These are phyloP conservation scores for Fusarium abutilonis DNA, from an alignment of 2,329 filamentous ascomycete species.

Conservation along the genomic window DNA sequence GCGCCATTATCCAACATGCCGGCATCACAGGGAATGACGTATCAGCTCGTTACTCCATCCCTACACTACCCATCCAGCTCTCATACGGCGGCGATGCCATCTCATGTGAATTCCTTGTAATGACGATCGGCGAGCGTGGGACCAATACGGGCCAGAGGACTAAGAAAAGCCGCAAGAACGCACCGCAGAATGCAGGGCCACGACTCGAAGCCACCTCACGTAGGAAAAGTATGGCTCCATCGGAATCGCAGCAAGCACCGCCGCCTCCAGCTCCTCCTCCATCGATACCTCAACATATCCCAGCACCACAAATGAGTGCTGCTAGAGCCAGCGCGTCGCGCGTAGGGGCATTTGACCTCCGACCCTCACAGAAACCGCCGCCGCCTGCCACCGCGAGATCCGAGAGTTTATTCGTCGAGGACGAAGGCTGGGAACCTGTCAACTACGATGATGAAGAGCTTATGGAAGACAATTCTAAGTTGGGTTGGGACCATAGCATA, in stretches of 20 bases:
- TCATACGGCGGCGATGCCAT: slow-evolving; percentile 75
- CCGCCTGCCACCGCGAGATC: slow-evolving; percentile 68
- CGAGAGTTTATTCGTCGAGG: slow-evolving; percentile 79
- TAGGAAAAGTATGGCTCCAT: slow-evolving; percentile 55
- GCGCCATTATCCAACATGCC: slow-evolving; percentile 80
- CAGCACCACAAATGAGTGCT: slow-evolving; percentile 49
- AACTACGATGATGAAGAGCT: slow-evolving; percentile 65
- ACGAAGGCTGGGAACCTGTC: slow-evolving; percentile 79
- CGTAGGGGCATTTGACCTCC: slow-evolving; percentile 56
- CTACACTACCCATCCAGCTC: slow-evolving; percentile 76
- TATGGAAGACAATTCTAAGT: slow-evolving; percentile 71
- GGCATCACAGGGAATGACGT: slow-evolving; percentile 74
- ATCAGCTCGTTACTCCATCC: slow-evolving; percentile 74
- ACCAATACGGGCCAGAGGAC: slow-evolving; percentile 59
- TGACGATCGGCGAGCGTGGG: slow-evolving; percentile 78
- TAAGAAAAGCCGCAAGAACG: slow-evolving; percentile 57
- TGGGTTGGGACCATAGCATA: slow-evolving; percentile 79
- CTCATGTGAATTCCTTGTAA: slow-evolving; percentile 79
- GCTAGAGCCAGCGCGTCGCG: slow-evolving; percentile 50
- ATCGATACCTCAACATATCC: slow-evolving; percentile 46
- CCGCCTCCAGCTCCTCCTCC: slow-evolving; percentile 40
- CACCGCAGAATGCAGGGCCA: slow-evolving; percentile 49
- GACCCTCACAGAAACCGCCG: slow-evolving; percentile 64
- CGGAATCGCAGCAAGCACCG: slow-evolving; percentile 45
- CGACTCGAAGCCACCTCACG: slow-evolving; percentile 61